Evolutionary conservation across 2,329 filamentous ascomycete genomes (phyloP).

Genomic region (Colletotrichum caudatum): DNA sequence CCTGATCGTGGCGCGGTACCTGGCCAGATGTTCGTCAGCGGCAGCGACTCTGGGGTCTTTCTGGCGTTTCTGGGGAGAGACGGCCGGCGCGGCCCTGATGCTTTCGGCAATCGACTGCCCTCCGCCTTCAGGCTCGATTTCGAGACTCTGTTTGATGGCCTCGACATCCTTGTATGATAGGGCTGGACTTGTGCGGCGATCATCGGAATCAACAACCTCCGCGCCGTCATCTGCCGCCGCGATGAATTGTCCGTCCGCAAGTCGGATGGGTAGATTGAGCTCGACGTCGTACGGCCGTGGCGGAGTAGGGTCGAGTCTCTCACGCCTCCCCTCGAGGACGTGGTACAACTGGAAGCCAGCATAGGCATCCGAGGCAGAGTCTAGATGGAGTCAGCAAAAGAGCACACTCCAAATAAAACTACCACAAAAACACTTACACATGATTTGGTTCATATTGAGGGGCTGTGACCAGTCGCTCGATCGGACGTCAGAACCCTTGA

Average conservation of each 20-base stretch:
- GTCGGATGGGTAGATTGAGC: slow-evolving; percentile 70
- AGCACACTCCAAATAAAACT: background rate
- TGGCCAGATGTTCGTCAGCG: slow-evolving; percentile 55
- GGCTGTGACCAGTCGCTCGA: slow-evolving; percentile 78
- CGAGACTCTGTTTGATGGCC: slow-evolving; percentile 42
- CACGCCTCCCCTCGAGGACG: slow-evolving; percentile 75
- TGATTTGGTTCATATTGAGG: slow-evolving; percentile 73
- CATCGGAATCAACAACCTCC: slow-evolving; percentile 48
- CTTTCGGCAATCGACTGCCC: slow-evolving; percentile 33
- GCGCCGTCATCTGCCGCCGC: slow-evolving; percentile 48
- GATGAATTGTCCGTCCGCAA: slow-evolving; percentile 59
- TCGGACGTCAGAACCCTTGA: slow-evolving; percentile 78
- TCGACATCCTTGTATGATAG: slow-evolving; percentile 14
- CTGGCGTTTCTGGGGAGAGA: slow-evolving; percentile 26
- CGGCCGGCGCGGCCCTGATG: slow-evolving; percentile 32
- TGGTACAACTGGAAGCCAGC: slow-evolving; percentile 80
- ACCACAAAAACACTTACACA: slow-evolving; percentile 65
- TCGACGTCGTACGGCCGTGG: slow-evolving; percentile 78
- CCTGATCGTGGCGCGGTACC: slow-evolving; percentile 52
- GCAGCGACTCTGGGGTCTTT: slow-evolving; percentile 58
- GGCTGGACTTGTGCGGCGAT: slow-evolving; percentile 39
- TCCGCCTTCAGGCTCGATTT: slow-evolving; percentile 45
- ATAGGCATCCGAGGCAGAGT: slow-evolving; percentile 87
- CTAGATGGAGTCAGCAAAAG: slow-evolving; percentile 55
- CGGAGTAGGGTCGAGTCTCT: slow-evolving; percentile 75